Evolutionary conservation across 441 rosid genomes (phyloP), one percentile per base, ranked within the genome.

Genomic region (Kokia cookei): DNA sequence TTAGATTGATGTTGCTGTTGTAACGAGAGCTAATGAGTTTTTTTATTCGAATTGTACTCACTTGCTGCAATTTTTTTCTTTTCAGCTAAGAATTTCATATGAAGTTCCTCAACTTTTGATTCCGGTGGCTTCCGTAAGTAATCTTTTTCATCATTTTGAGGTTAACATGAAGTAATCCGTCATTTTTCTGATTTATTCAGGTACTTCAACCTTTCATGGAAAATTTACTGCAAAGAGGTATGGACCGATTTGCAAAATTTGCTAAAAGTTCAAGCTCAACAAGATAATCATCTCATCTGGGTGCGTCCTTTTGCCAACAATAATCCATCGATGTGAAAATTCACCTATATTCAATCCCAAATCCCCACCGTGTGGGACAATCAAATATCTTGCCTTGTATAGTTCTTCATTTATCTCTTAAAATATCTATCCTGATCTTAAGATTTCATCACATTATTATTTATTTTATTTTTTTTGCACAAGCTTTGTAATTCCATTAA

Each of bases 71-170:
- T 27, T 32, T 35, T 70, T 67, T 65, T 29, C 65, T 55, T 86
- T 75, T 77, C 95, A 95, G 99, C 87, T 95, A 69, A 93, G 95
- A 10, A 89, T 93, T 79, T 91, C 99, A 19, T 95, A 93, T 40
- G 98, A 95, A 79, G 96, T 93, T 79, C 99, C 99, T 15, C 85
- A 80, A 73, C 85, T 95, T 69, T 82, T 95, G 81, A 55, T 29
- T 59, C 98, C 97, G 8, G 88, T 95, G 50, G 95, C 98, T 82
- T 59, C 97, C 7, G 97, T 93, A 85, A 89, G 89, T 73, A 54
- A 43, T 66, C 80, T 54, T 29, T 43, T 37, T 32, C 48, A 35
- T 69, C 7, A 58, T 55, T 15, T 0, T 0, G 8, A 50, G 45
- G 43, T 15, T 72, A 64, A 70, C 29, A 40, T 70, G 43, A 71